These are phyloP conservation scores for Trypanosoma caninum DNA, from an alignment of 208 protist genomes.

Conservation along the genomic window DNA sequence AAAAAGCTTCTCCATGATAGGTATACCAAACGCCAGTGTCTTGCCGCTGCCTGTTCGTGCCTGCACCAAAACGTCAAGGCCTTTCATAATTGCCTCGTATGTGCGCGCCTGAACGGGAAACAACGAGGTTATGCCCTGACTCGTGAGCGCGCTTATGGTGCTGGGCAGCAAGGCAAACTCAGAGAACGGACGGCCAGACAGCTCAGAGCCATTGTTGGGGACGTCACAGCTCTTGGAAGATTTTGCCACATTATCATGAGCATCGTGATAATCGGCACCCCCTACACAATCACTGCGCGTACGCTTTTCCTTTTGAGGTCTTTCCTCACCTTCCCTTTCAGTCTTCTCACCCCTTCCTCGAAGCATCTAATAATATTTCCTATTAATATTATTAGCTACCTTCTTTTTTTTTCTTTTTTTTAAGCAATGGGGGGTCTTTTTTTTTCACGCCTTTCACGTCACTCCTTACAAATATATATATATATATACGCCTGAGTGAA, in stretches of 20 bases:
- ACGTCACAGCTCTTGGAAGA: slow-evolving; percentile 18
- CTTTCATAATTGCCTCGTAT: slow-evolving; percentile 91
- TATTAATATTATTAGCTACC: slow-evolving; percentile 2
- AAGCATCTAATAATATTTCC: slow-evolving; percentile 25
- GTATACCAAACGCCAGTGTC: slow-evolving; percentile 93
- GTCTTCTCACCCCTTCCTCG: slow-evolving; percentile 31
- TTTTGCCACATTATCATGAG: too few species aligned
- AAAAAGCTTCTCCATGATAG: slow-evolving; percentile 81
- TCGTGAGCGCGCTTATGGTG: slow-evolving; percentile 72
- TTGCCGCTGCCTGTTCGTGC: slow-evolving; percentile 94
- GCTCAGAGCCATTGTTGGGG: slow-evolving; percentile 69
- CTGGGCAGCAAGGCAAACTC: slow-evolving; percentile 75
- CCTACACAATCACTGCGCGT: not conserved
- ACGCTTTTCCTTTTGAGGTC: slow-evolving; percentile 30
- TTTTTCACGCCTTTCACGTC: too few species aligned
- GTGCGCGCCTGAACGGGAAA: slow-evolving; percentile 93
- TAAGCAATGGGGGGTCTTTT: too few species aligned
- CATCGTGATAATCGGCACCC: not conserved
- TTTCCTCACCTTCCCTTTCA: slow-evolving; percentile 25
- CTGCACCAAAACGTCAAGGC: slow-evolving; percentile 87
- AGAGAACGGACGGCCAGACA: slow-evolving; percentile 61
- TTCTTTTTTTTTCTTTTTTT: not conserved
- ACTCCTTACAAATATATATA: not conserved
- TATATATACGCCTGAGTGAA: not conserved
- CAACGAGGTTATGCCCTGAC: slow-evolving; percentile 78